Evolutionary conservation across 2,329 filamentous ascomycete species (phyloP), one percentile per base, ranked within the genome.

Genomic region (Neoarthrinium moseri): DNA sequence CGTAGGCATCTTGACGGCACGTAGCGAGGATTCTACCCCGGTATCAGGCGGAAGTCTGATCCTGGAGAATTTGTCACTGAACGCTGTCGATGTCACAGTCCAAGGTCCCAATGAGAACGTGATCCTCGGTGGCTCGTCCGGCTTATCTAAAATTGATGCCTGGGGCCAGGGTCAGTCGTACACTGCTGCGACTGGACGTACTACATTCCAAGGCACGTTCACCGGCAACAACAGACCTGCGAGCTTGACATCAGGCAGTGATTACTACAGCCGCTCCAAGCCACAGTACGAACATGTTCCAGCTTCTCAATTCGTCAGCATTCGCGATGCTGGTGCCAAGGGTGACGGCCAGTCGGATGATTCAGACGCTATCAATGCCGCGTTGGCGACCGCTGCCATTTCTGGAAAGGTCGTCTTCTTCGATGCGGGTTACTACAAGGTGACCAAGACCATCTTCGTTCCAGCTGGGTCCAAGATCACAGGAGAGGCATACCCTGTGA

Each of bases 301-400:
- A 1, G 73, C 74, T 2, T 72, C 72, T 2, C 72, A 75, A 6
- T 90, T 94, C 60, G 62, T 89, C 56, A 87, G 82, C 47, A 81
- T 89, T 57, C 87, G 87, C 54, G 72, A 72, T 12, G 72, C 71
- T 12, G 87, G 87, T 29, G 86, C 84, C 45, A 83, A 75, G 57
- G 89, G 89, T 50, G 87, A 94, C 56, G 89, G 87, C 27, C 62
- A 64, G 2, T 84, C 86, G 1, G 89, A 94, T 53, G 89, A 94
- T 59, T 91, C 89, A 1, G 72, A 71, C 6, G 81, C 80, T 12
- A 78, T 94, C 46, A 86, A 90, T 58, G 69, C 69, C 13, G 78
- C 87, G 12, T 74, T 92, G 49, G 73, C 79, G 47, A 58, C 63
- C 10, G 77, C 74, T 36, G 78, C 78, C 7, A 71, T 72, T 2